These are phyloP conservation scores for Neonectria ditissima DNA, from an alignment of 2,329 filamentous ascomycete genomes.

Conservation along the genomic window DNA sequence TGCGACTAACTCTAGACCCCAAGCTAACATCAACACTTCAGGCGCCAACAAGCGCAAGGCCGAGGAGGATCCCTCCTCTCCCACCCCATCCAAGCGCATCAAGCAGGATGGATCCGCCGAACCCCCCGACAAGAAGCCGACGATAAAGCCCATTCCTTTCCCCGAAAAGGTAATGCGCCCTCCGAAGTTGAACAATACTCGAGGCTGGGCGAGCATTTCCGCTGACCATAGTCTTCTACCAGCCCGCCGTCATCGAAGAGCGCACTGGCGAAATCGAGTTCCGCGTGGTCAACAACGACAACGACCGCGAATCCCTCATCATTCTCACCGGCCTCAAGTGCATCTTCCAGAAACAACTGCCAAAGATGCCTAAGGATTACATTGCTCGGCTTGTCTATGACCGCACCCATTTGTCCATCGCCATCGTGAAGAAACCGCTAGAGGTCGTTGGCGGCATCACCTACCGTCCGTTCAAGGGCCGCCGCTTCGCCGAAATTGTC, in stretches of 20 bases:
- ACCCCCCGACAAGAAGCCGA: constrained; percentile 58
- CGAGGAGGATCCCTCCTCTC: constrained; percentile 71
- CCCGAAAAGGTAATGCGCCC: constrained; percentile 80
- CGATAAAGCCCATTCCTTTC: constrained; percentile 79
- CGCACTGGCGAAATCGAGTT: constrained; percentile 96
- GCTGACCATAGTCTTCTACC: constrained; percentile 1
- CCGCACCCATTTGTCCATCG: constrained; percentile 93
- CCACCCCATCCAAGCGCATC: constrained; percentile 72
- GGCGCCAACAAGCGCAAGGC: constrained; percentile 83
- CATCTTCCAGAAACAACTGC: constrained; percentile 97
- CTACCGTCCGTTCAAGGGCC: constrained; percentile 91
- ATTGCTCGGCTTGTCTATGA: constrained; percentile 98
- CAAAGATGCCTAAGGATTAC: constrained; percentile 99
- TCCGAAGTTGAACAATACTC: accelerated
- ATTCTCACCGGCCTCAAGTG: constrained; percentile 96
- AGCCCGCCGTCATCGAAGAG: constrained; percentile 93
- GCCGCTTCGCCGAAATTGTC: constrained; percentile 96
- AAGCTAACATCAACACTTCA: constrained; percentile 41
- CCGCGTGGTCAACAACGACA: constrained; percentile 97
- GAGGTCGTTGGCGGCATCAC: constrained; percentile 98
- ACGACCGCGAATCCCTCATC: constrained; percentile 86
- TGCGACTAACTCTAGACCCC: not conserved
- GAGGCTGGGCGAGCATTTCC: not conserved
- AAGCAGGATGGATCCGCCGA: constrained; percentile 60
- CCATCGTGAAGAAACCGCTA: constrained; percentile 95